Evolutionary conservation across 2,329 filamentous ascomycete genomes (phyloP), one percentile per base, ranked within the genome.

Genomic region (Elsinoe ampelina): DNA sequence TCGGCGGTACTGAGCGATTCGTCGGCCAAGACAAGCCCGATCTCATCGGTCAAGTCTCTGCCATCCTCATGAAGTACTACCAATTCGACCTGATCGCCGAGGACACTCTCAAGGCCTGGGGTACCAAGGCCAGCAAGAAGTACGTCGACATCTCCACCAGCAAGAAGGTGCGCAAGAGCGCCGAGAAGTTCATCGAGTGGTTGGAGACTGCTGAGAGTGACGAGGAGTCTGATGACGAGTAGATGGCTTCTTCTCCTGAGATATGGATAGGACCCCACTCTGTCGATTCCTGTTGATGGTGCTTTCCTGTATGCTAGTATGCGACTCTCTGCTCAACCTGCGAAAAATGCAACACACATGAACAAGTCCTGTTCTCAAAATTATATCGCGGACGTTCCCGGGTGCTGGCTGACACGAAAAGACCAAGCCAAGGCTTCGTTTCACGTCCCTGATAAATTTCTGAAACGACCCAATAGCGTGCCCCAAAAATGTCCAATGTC

Each of bases 101-200:
- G 77, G 91, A 95, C 61, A 82, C 90, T 13, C 83, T 95, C 69
- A 87, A 85, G 73, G 85, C 86, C 65, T 98, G 93, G 92, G 92
- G 91, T 63, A 80, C 82, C 69, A 95, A 93, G 80, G 90, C 92
- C 59, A 95, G 89, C 82, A 96, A 95, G 85, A 96, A 96, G 78
- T 97, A 97, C 71, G 88, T 95, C 65, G 92, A 97, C 70, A 74
- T 95, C 60, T 71, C 85, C 59, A 91, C 84, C 60, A 95, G 89
- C 76, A 92, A 90, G 80, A 95, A 95, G 80, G 90, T 97, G 61
- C 89, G 91, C 76, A 92, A 95, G 79, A 87, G 89, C 63, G 90
- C 93, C 55, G 87, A 95, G 77, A 85, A 88, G 62, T 98, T 98
- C 81, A 80, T 96, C 68, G 87, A 84, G 66, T 97, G 91, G 92